These are phyloP conservation scores for Solanum phureja DNA, from an alignment of 257 asterid species.

Conservation along the genomic window DNA sequence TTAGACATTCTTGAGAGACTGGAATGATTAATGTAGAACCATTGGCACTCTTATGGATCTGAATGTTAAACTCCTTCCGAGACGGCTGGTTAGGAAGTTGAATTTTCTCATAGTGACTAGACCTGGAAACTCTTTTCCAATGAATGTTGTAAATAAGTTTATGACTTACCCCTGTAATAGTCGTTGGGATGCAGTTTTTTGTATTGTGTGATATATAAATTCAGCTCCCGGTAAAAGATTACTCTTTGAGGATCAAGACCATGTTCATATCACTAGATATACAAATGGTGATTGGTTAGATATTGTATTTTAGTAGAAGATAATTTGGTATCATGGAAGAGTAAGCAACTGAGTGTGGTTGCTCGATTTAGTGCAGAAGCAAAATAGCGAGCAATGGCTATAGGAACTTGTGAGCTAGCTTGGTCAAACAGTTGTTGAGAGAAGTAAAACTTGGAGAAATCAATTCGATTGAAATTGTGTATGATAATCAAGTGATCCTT, in stretches of 20 bases:
- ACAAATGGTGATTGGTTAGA: not conserved
- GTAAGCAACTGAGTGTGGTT: not conserved
- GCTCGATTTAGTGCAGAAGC: not conserved
- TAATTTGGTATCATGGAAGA: not conserved
- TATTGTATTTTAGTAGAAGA: not conserved
- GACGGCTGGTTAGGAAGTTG: not conserved
- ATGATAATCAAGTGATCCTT: not conserved
- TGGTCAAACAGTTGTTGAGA: not conserved
- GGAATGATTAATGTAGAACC: not conserved
- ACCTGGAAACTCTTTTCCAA: not conserved
- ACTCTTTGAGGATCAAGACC: too few species aligned
- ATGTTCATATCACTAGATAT: not conserved
- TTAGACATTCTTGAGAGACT: not conserved
- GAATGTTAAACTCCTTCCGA: not conserved
- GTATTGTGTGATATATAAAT: too few species aligned
- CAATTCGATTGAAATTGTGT: not conserved
- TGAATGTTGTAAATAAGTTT: not conserved
- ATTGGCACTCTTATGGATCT: not conserved
- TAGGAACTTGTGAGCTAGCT: not conserved
- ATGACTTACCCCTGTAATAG: not conserved
- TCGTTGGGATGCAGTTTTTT: not conserved
- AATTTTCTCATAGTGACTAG: not conserved
- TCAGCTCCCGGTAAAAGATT: too few species aligned
- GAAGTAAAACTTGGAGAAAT: not conserved
- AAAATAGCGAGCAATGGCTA: not conserved